Evolutionary conservation across 495 filamentous ascomycete genomes (phyloP).

Genomic region (Neurospora sp.): DNA sequence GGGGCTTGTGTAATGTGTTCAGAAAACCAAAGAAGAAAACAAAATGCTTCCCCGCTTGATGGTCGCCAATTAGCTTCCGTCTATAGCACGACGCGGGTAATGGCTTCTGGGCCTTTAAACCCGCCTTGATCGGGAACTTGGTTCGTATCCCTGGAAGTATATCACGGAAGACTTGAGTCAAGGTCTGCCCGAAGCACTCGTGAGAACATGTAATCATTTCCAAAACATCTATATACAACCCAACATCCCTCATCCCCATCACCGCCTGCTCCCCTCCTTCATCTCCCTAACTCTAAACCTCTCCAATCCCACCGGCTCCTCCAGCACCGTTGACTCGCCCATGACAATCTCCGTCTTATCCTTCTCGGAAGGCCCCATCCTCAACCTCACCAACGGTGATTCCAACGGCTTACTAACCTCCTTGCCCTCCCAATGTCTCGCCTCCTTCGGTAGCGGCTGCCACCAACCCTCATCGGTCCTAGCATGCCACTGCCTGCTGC

Average conservation of each 20-base stretch:
- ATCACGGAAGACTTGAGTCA: background rate
- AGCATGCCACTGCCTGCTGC: constrained; percentile 52
- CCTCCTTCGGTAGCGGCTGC: constrained; percentile 49
- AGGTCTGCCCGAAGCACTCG: background rate
- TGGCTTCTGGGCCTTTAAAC: background rate
- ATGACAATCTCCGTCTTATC: constrained; percentile 22
- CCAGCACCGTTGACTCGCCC: constrained; percentile 28
- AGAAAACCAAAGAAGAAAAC: background rate
- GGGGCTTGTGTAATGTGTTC: background rate
- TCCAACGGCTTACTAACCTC: constrained; percentile 12
- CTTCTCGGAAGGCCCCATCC: constrained; percentile 6
- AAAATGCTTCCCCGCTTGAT: background rate
- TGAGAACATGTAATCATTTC: background rate
- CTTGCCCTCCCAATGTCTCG: constrained; percentile 47
- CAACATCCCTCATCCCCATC: background rate
- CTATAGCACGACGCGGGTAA: background rate
- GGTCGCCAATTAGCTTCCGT: background rate
- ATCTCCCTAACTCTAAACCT: constrained; percentile 21
- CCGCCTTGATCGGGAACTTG: background rate
- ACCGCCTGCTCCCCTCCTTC: constrained; percentile 7
- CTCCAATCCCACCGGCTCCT: constrained; percentile 32
- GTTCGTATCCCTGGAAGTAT: background rate
- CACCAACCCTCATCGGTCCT: constrained; percentile 46
- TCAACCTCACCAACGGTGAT: background rate
- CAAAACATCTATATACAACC: background rate